Conservation (phyloP, 2,329 filamentous ascomycete species). For the Polytolypa hystricis region DNA sequence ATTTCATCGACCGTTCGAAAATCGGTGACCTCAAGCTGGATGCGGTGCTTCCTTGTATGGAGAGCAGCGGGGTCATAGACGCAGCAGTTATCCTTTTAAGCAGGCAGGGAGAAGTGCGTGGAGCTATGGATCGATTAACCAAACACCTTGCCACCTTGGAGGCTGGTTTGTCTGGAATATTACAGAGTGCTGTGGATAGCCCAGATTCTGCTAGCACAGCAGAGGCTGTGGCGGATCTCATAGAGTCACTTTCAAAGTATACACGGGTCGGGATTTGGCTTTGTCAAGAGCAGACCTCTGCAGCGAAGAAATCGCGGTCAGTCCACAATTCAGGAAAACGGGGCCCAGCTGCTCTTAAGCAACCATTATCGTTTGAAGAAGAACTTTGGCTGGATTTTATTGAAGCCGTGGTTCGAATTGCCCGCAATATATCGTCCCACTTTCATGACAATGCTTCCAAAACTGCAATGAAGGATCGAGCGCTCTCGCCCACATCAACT, state of each 20-base stretch:
- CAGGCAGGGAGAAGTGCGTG: constrained; percentile 68
- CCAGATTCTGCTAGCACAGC: constrained; percentile 48
- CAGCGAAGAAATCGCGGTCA: constrained; percentile 27
- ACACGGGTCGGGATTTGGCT: constrained; percentile 90
- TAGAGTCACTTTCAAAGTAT: constrained; percentile 77
- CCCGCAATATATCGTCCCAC: constrained; percentile 46
- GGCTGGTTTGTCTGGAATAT: constrained; percentile 61
- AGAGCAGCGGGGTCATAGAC: constrained; percentile 80
- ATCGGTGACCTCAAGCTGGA: constrained; percentile 70
- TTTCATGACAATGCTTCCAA: constrained; percentile 4
- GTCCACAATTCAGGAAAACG: constrained; percentile 24
- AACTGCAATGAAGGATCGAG: neutral
- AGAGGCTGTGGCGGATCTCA: constrained; percentile 59
- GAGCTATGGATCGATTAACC: constrained; percentile 77
- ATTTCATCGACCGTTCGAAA: constrained; percentile 68
- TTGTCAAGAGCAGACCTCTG: constrained; percentile 73
- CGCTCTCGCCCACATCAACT: neutral
- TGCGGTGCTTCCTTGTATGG: constrained; percentile 72
- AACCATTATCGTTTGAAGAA: constrained; percentile 50
- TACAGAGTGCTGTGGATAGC: constrained; percentile 50
- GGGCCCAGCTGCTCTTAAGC: constrained; percentile 38
- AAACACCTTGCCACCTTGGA: constrained; percentile 70
- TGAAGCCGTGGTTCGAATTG: constrained; percentile 51
- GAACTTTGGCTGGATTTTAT: constrained; percentile 56
- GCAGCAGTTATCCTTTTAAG: constrained; percentile 86